Base-by-base conservation (phyloP, 202 grass and related monocot species). In the Carex sylvatica region DNA sequence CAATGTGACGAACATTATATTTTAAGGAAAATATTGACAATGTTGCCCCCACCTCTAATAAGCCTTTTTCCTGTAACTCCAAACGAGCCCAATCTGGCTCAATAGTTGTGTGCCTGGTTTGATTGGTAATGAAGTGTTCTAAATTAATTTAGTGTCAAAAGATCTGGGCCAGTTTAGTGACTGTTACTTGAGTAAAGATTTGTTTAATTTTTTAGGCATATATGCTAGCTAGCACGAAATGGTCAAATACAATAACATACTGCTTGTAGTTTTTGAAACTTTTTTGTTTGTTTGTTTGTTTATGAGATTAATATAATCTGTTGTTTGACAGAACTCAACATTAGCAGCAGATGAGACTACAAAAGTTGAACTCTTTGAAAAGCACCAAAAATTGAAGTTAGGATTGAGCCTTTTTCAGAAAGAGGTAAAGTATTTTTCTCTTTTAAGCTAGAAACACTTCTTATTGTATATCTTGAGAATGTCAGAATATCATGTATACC, bases 361-460 rank as follows among this genome's bases (percentile, higher is more conserved):
- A 74, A 84, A 83, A 66, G 74, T 89, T 83, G 91, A 92, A 69
- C 89, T 91, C 83, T 91, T 86, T 74, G 87, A 87, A 85, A 90
- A 95, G 72, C 88, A 88, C 59, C 92, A 92, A 70, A 86, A 85
- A 79, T 88, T 99, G 73, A 86, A 87, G 74, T 47, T 83, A 46
- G 88, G 84, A 51, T 88, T 95, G 81, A 88, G 86, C 79, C 85
- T 92, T 73, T 90, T 99, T 65, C 93, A 95, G 65, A 89, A 92
- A 82, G 96, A 99, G 92, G 96, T 99, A 93, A 78, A 60, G 26
- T 86, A 77, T 28, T 12, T 5, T 44, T 44, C 16, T 26, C 51
- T 44, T 70, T 42, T 70, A 70, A 70, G 33, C 7, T 58, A 52
- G 73, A 15, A 35, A 15, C 52, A 12, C 10, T 76, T 55, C 15